phyloP scores from a whole-genome alignment of 73 alveolate species.

The Tetrahymena borealis region DNA sequence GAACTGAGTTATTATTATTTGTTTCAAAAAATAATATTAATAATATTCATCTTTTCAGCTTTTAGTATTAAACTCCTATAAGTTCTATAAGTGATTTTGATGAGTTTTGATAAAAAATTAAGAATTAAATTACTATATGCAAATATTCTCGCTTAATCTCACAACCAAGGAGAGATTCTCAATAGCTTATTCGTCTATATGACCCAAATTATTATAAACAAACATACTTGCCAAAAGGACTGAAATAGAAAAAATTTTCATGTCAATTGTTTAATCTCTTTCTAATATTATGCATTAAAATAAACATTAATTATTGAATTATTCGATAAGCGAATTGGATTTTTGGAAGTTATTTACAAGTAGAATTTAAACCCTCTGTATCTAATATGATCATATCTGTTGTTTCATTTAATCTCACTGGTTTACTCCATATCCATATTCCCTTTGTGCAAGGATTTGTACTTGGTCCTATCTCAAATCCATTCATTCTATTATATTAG shows the following conservation, averaged over 20 bases:
- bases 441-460: slow-evolving; percentile 94
- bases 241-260: slow-evolving; percentile 87
- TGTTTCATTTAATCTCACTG: slow-evolving; percentile 57
- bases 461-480: slow-evolving; percentile 85
- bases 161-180: slow-evolving; percentile 81
- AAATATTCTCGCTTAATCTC: slow-evolving; percentile 68
- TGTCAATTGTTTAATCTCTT: slow-evolving; percentile 77
- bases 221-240: slow-evolving; percentile 72
- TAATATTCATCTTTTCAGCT: neutral
- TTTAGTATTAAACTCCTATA: neutral
- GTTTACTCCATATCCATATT: slow-evolving; percentile 93
- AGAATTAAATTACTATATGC: neutral
- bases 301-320: neutral
- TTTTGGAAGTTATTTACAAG: neutral
- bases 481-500: slow-evolving; percentile 48
- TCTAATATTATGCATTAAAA: slow-evolving; percentile 29
- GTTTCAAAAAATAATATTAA: no score
- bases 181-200: slow-evolving; percentile 79
- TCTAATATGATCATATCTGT: slow-evolving; percentile 69
- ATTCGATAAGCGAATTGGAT: no score
- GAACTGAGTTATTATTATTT: no score
- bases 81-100: neutral
- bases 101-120: no score
- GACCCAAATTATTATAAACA: slow-evolving; percentile 84
- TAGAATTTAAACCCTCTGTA: slow-evolving; percentile 91